phyloP scores from a whole-genome alignment of 1,284 basidiomycete species.

The Papiliotrema fonsecae region DNA sequence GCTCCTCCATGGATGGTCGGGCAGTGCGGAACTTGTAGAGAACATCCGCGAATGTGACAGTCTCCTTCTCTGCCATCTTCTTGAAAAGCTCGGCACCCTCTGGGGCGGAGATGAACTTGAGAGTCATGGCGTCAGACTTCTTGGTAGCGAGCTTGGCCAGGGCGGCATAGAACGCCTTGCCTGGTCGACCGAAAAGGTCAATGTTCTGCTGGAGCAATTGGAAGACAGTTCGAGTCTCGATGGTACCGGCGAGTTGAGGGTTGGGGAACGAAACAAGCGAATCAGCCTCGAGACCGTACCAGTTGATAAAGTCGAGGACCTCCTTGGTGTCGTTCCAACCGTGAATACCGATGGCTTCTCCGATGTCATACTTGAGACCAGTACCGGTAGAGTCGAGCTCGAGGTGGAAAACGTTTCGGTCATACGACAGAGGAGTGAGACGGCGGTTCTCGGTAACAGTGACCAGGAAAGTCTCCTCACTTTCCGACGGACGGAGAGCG shows the following conservation, averaged over 20 bases:
- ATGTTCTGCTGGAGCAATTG: conserved; percentile 95
- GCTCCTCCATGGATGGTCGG: conserved; percentile 68
- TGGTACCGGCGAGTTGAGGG: conserved; percentile 49
- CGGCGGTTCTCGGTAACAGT: conserved; percentile 91
- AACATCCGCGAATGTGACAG: conserved; percentile 88
- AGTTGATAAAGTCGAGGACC: conserved; percentile 79
- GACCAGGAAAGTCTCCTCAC: conserved; percentile 88
- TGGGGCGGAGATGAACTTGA: conserved; percentile 88
- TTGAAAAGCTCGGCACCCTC: conserved; percentile 92
- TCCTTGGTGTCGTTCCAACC: conserved; percentile 95
- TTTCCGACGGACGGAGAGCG: conserved; percentile 75
- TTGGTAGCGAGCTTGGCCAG: conserved; percentile 71
- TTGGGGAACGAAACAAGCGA: conserved; percentile 78
- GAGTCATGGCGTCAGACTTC: conserved; percentile 69
- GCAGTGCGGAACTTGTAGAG: conserved; percentile 76
- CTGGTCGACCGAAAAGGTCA: conserved; percentile 92
- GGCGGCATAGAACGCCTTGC: conserved; percentile 90
- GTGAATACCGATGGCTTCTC: conserved; percentile 94
- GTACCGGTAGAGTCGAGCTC: conserved; percentile 92
- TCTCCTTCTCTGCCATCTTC: conserved; percentile 90
- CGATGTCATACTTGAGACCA: conserved; percentile 89
- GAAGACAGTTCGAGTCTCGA: conserved; percentile 83
- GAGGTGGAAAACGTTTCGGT: conserved; percentile 98
- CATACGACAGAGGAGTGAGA: conserved; percentile 89
- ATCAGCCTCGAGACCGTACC: conserved; percentile 84